Base-by-base conservation (phyloP, 176 grass and related monocot genomes). In the Otatea glauca region DNA sequence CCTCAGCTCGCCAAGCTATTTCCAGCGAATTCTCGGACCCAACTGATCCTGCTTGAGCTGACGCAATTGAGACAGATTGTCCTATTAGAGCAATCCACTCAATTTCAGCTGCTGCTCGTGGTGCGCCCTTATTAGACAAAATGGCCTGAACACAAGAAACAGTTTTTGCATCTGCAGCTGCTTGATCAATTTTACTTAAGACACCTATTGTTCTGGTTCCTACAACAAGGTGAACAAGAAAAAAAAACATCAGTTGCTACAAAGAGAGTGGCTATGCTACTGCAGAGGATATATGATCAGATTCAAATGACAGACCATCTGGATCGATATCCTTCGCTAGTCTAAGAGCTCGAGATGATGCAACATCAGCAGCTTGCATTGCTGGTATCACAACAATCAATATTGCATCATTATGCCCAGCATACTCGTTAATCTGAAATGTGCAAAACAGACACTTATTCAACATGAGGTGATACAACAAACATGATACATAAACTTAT, bases 161-260 rank as follows among this genome's bases (percentile, higher is more conserved):
- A 53, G 86, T 90, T 77, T 97, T 97, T 65, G 83, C 87, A 63
- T 97, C 94, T 82, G 91, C 27, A 77, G 94, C 74, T 27, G 89
- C 91, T 83, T 97, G 94, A 88, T 97, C 94, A 6, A 97, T 91
- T 86, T 97, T 97, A 89, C 95, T 98, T 68, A 98, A 79, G 50
- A 98, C 89, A 65, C 95, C 95, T 77, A 98, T 89, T 69, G 96
- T 98, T 86, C 96, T 93, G 35, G 92, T 98, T 78, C 96, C 96
- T 98, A 78, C 69, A 90, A 74, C 72, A 89, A 83, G 72, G 48
- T 70, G 61, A 68, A 85, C 66, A 70, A 87, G 75, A 60, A 29
- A 63, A 56, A 16, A 70, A 73, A 37, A 37, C 35, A 74, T 84
- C 25, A 89, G 25, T 63, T 81, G 7, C 64, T 65, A 69, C 24